A percentile compares a stretch with the other conserved stretches of the same genome.
Conservation (phyloP, 441 rosid genomes). For the Croton laevigatus region DNA sequence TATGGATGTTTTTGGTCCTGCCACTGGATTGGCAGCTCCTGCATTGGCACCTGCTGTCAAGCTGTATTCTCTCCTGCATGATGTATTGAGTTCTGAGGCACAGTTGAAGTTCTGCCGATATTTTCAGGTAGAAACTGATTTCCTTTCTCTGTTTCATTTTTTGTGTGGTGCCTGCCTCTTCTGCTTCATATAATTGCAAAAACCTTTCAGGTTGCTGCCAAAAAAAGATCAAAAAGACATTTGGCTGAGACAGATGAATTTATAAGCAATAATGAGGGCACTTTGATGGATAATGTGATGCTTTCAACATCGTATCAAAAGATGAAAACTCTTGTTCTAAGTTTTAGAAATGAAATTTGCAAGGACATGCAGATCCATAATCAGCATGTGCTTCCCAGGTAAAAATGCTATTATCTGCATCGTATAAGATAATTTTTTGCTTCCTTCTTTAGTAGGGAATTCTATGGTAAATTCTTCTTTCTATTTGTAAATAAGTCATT, state of each 20-base stretch:
- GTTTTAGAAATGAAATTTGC: conserved; percentile 62
- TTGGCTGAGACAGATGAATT: conserved; percentile 69
- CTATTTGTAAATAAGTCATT: neutral
- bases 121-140: conserved; percentile 64
- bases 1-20: conserved; percentile 64
- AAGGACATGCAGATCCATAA: conserved; percentile 81
- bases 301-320: conserved; percentile 64
- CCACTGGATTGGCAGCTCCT: conserved; percentile 76
- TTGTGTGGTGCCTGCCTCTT: conserved; percentile 5
- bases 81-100: conserved; percentile 70
- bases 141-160: conserved; percentile 8
- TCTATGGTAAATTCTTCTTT: neutral
- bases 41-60: conserved; percentile 79
- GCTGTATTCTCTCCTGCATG: conserved; percentile 76
- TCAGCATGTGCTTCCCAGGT: conserved; percentile 83
- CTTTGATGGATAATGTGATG: conserved; percentile 42
- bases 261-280: conserved; percentile 45
- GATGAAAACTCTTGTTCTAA: conserved; percentile 67
- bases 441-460: neutral
- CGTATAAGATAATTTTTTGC: neutral
- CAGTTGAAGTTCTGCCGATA: conserved; percentile 76
- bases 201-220: conserved; percentile 69
- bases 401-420: neutral
- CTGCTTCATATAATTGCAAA: conserved; percentile 10
- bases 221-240: conserved; percentile 76